Base-by-base conservation (phyloP, 1,284 basidiomycete genomes). In the Puccinia novopanici region DNA sequence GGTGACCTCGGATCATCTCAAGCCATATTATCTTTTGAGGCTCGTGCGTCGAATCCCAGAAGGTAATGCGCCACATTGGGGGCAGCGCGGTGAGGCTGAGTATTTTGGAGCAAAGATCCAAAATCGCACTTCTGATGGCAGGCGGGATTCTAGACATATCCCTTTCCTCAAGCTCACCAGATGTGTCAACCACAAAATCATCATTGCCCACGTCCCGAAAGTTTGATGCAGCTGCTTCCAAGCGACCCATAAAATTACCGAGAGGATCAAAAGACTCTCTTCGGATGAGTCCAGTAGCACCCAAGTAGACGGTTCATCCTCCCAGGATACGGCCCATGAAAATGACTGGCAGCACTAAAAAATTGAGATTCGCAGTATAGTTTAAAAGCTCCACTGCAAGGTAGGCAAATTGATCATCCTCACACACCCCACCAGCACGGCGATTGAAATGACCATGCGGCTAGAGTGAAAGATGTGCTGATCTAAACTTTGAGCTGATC, bases 31-130 rank as follows among this genome's bases (percentile, higher is more conserved):
- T 84, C 79, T 70, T 55, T 55, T 15, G 88, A 86, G 0, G 91
- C 84, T 12, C 87, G 84, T 82, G 88, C 84, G 82, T 89, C 92
- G 84, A 95, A 93, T 8, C 90, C 90, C 48, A 99, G 89, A 12
- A 99, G 87, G 86, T 94, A 92, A 87, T 98, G 94, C 0, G 92
- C 92, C 50, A 98, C 85, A 84, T 96, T 98, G 19, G 95, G 94
- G 81, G 91, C 93, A 0, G 90, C 86, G 13, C 89, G 86, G 63
- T 88, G 88, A 0, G 86, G 85, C n/a, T 89, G 87, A 0, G 95
- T 95, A 82, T 92, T 92, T 76, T 90, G 90, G 59, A 94, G 89
- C 81, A 99, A 88, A 99, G 88, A 82, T 96, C 92, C 68, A 99
- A 89, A n/a, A 94, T 91, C 0, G 92, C 90, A 2, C 92, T 87